A percentile compares a stretch with the other conserved stretches of the same genome.
Evolutionary conservation across 768 basidiomycete species (phyloP).

Genomic region (Lenzites betulinus): DNA sequence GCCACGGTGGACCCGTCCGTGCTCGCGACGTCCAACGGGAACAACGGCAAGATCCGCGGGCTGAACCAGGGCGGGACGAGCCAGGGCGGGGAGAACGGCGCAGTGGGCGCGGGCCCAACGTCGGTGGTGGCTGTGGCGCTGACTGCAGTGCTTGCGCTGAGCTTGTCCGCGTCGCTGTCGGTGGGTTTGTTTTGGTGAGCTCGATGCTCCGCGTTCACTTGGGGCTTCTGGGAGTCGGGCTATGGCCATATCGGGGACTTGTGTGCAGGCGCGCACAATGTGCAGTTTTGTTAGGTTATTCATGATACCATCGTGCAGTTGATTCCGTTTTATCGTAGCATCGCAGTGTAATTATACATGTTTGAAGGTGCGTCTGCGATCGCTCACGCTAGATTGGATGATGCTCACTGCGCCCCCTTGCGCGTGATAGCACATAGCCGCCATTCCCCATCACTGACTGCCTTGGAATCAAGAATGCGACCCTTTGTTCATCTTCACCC

Average conservation of each 20-base stretch:
- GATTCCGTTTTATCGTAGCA: background rate
- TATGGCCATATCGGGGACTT: background rate
- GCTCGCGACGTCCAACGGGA: constrained; percentile 68
- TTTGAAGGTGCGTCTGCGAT: constrained; percentile 1
- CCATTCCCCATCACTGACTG: background rate
- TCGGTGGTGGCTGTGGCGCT: background rate
- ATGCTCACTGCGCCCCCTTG: background rate
- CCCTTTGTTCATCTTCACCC: background rate
- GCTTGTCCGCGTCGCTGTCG: background rate
- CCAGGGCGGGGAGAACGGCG: constrained; percentile 21
- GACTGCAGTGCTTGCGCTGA: background rate
- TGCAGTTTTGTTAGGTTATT: background rate
- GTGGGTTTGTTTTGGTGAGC: background rate
- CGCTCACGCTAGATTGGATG: background rate
- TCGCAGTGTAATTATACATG: background rate
- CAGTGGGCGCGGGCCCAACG: background rate
- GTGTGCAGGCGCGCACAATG: background rate
- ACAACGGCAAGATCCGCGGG: constrained; percentile 38
- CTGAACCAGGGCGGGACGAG: constrained; percentile 30
- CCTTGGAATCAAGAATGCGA: background rate
- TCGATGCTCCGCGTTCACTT: background rate
- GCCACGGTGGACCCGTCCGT: constrained; percentile 54
- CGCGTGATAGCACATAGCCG: background rate
- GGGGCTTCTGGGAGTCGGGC: background rate
- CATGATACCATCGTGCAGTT: background rate